These are phyloP conservation scores for Penicillium soppii DNA, from an alignment of 495 filamentous ascomycete genomes.

Conservation along the genomic window DNA sequence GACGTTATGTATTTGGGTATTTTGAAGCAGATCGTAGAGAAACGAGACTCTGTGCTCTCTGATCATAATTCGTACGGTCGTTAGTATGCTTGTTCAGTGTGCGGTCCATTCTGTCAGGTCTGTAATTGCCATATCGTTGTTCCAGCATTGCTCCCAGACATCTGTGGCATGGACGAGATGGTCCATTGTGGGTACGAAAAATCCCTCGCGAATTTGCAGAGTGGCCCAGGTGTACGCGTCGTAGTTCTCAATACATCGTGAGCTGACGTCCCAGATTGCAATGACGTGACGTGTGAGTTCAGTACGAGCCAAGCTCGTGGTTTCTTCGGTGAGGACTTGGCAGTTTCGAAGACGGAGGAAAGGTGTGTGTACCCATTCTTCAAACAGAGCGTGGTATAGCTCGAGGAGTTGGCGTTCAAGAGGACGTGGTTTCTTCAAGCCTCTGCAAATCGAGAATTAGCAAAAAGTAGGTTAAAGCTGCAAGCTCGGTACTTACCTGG, in stretches of 20 bases:
- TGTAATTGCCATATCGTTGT: no score
- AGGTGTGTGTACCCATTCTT: conserved; percentile 27
- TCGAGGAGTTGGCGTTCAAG: conserved; percentile 24
- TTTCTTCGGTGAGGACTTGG: conserved; percentile 12
- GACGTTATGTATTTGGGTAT: neutral
- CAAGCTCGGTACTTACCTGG: conserved; percentile 16
- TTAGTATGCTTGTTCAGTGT: no score
- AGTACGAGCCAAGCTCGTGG: conserved; percentile 8
- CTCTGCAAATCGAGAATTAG: conserved; percentile 6
- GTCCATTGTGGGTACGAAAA: conserved; percentile 17
- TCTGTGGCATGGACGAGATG: conserved; percentile 8
- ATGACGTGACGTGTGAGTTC: conserved; percentile 14
- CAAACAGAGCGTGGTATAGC: conserved; percentile 26
- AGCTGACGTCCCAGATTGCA: conserved; percentile 20
- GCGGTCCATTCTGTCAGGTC: no score
- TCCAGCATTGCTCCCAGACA: conserved; percentile 14
- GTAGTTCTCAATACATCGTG: conserved; percentile 20
- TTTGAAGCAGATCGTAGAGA: no score
- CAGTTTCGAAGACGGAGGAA: conserved; percentile 20
- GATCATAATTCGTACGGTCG: neutral
- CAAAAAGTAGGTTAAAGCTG: neutral
- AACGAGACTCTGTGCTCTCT: no score
- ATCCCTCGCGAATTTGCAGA: conserved; percentile 11
- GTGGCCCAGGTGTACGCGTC: conserved; percentile 7
- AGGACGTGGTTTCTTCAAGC: conserved; percentile 20